These are phyloP conservation scores for Globisporangium yorkense DNA, from an alignment of 352 stramenopile species.

Conservation along the genomic window DNA sequence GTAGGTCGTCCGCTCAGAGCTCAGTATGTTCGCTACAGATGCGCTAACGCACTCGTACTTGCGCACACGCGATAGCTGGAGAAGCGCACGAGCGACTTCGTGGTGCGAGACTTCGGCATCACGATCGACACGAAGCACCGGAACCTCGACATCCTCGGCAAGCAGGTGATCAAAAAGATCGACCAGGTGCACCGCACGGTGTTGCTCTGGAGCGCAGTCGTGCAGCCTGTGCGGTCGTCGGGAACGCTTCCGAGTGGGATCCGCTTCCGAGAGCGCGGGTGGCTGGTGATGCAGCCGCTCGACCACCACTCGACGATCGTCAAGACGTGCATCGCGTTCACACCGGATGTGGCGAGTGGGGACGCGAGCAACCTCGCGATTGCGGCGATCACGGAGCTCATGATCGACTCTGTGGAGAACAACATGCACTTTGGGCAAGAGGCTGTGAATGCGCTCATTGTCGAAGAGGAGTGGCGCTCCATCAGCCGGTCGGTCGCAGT, in stretches of 20 bases:
- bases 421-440: slow-evolving; percentile 9
- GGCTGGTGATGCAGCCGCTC: slow-evolving; percentile 1
- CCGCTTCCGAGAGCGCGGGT: slow-evolving; percentile 10
- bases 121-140: slow-evolving; percentile 1
- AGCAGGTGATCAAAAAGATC: slow-evolving; percentile 9
- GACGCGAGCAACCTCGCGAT: background rate
- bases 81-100: background rate
- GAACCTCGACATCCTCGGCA: slow-evolving; percentile 10
- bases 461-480: slow-evolving; percentile 2
- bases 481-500: background rate
- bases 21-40: background rate
- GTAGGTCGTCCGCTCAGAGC: background rate
- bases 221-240: slow-evolving; percentile 6
- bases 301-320: slow-evolving; percentile 4
- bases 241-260: background rate
- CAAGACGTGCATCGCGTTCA: slow-evolving; percentile 8
- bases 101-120: slow-evolving; percentile 3
- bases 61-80: background rate
- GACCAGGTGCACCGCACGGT: background rate
- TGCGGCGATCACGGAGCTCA: slow-evolving; percentile 9
- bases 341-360: slow-evolving; percentile 3
- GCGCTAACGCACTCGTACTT: background rate
- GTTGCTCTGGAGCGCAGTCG: slow-evolving; percentile 6
- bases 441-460: slow-evolving; percentile 8
- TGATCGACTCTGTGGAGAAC: slow-evolving; percentile 8